These are phyloP conservation scores for Backusella liffmaniae DNA, from an alignment of 192 early-diverging fungal genomes.

Conservation along the genomic window DNA sequence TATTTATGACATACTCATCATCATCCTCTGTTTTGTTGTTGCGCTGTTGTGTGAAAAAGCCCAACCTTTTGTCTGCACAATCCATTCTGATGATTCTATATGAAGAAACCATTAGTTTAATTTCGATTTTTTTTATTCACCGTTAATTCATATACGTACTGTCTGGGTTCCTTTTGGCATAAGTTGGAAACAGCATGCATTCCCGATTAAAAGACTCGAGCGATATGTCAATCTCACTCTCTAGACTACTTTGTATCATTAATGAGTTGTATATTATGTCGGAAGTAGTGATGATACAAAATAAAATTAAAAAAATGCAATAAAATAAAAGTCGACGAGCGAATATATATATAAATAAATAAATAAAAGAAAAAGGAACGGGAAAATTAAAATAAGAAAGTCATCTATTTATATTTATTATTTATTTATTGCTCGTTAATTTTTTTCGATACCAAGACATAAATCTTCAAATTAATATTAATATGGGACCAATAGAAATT, in stretches of 20 bases:
- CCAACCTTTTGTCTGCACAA: constrained; percentile 33
- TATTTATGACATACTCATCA: constrained; percentile 28
- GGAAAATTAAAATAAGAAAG: not conserved
- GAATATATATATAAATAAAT: not conserved
- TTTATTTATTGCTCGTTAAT: not conserved
- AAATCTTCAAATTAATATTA: not conserved
- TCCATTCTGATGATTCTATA: constrained; percentile 29
- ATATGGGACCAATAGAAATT: not conserved
- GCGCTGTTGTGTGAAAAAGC: constrained; percentile 33
- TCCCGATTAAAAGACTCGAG: constrained; percentile 6
- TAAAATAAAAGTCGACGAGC: not conserved
- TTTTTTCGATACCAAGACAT: not conserved
- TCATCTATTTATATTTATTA: constrained; percentile 4
- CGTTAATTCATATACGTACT: constrained; percentile 7
- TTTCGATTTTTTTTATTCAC: not conserved
- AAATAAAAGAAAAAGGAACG: not conserved
- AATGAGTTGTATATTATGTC: not conserved
- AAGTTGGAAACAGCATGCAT: constrained; percentile 50
- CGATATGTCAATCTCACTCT: not conserved
- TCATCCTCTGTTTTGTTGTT: constrained; percentile 23
- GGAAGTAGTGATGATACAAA: not conserved
- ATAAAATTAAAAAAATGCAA: not conserved
- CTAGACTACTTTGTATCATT: not conserved
- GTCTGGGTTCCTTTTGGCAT: constrained; percentile 37
- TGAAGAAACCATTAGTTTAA: not conserved